Evolutionary conservation across 2,329 filamentous ascomycete species (phyloP).

Genomic region (Leptographium lundbergii): DNA sequence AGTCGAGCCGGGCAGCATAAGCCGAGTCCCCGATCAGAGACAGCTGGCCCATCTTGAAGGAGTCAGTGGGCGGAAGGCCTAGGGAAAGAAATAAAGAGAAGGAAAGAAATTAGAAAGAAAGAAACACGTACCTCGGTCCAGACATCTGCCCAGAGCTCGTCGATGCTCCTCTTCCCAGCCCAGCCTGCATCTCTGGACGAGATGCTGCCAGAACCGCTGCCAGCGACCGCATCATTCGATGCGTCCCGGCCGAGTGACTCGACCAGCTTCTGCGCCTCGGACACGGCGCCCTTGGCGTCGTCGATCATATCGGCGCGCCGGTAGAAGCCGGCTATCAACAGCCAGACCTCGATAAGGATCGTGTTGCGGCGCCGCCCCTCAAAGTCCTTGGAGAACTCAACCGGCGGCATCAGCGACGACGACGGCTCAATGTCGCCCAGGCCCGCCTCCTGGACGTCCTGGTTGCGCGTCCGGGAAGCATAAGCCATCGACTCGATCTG

Average conservation of each 20-base stretch:
- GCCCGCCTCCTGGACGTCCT: conserved; percentile 7
- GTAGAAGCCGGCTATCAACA: conserved; percentile 82
- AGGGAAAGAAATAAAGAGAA: background rate
- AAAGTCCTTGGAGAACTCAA: conserved; percentile 43
- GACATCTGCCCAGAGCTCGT: conserved; percentile 76
- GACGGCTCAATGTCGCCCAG: conserved; percentile 24
- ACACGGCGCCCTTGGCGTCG: conserved; percentile 66
- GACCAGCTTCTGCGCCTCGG: conserved; percentile 70
- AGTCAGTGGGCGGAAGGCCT: too few species aligned
- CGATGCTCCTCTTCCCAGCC: conserved; percentile 69
- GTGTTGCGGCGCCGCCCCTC: conserved; percentile 35
- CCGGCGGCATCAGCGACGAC: conserved; percentile 33
- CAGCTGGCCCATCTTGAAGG: conserved; percentile 50
- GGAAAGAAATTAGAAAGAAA: background rate
- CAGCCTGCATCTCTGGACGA: conserved; percentile 55
- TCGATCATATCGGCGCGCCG: conserved; percentile 67
- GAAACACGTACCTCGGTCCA: conserved; percentile 57
- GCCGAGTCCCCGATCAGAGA: conserved; percentile 47
- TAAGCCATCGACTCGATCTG: conserved; percentile 29
- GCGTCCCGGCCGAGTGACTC: conserved; percentile 57
- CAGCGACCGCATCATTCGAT: conserved; percentile 35
- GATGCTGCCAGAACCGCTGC: conserved; percentile 26
- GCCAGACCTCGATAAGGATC: conserved; percentile 68
- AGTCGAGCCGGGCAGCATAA: conserved; percentile 60
- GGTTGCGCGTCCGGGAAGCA: too few species aligned